These are phyloP conservation scores for Paecilomyces sp. DNA, from an alignment of 2,329 filamentous ascomycete species.

Conservation along the genomic window DNA sequence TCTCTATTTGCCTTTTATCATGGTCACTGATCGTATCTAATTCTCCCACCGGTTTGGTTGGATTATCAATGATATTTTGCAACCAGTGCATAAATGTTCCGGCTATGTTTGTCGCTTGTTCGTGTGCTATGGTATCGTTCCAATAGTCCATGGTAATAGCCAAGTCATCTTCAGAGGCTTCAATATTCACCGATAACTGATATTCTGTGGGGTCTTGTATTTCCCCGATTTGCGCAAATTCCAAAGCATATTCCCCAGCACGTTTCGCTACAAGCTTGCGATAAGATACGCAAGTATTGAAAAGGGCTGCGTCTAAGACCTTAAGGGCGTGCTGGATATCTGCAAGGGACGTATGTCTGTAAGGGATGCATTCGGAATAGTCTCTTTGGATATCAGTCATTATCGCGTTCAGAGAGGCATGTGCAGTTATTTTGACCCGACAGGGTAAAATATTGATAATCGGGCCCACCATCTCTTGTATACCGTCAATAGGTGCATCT, in stretches of 20 bases:
- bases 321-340: conserved; percentile 41
- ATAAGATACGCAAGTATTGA: conserved; percentile 45
- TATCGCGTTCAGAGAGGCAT: conserved; percentile 27
- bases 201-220: conserved; percentile 45
- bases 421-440: conserved; percentile 30
- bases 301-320: conserved; percentile 31
- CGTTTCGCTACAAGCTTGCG: conserved; percentile 31
- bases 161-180: conserved; percentile 35
- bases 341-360: conserved; percentile 38
- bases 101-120: conserved; percentile 32
- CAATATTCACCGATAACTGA: conserved; percentile 42
- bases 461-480: conserved; percentile 40
- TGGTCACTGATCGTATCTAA: conserved; percentile 33
- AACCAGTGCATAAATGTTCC: conserved; percentile 30
- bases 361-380: conserved; percentile 39
- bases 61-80: conserved; percentile 30
- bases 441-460: conserved; percentile 42
- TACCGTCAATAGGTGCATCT: conserved; percentile 31
- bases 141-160: conserved; percentile 35
- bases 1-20: conserved; percentile 20
- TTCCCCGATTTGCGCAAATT: conserved; percentile 30
- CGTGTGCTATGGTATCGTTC: conserved; percentile 32
- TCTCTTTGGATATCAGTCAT: conserved; percentile 39
- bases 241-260: conserved; percentile 19
- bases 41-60: conserved; percentile 22